Evolutionary conservation across 2,329 filamentous ascomycete species (phyloP), one percentile per base, ranked within the genome.

Genomic region (Pleurostoma richardsiae): DNA sequence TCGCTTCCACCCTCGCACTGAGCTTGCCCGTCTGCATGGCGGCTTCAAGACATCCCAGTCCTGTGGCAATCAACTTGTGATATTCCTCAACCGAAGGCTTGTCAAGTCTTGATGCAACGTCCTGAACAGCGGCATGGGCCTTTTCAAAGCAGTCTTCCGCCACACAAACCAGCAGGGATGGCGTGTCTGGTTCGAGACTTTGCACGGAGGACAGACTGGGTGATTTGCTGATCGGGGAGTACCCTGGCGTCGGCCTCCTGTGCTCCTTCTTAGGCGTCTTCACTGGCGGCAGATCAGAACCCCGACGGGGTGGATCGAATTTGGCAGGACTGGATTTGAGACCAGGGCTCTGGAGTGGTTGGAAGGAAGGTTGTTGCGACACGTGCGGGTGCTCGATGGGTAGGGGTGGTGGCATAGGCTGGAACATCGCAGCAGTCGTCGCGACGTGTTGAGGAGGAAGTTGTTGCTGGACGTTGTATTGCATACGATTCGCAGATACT

Each of bases 111-210:
- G 68, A 66, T 19, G 77, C 74, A 3, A 82, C 64, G 2, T 66
- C 56, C 3, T 73, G 66, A 1, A 74, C 74, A 48, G 81, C 72
- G 2, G 65, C 64, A 49, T 84, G 80, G 11, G 88, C 88, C 45
- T 82, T 83, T 29, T 70, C 69, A 44, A 91, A 80, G 56, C 87
- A 90, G 54, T 92, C 86, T 56, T 92, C 86, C 3, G 86, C 86
- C 10, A 90, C 73, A n/a, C 78, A 79, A 6, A 89, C 71, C 48
- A 91, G 71, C 6, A 90, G 68, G 3, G 82, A 70, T 3, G 79
- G 69, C 1, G 74, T 76, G 47, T 81, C 78, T 6, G 72, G 61
- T 6, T 72, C 70, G 4, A 67, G 61, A 6, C 45, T 46, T 30
- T 65, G 59, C 51, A 70, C 70, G 4, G 66, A 60, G 0, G 67